Conservation (phyloP, 768 basidiomycete genomes). For the Phlebiopsis gigantea region DNA sequence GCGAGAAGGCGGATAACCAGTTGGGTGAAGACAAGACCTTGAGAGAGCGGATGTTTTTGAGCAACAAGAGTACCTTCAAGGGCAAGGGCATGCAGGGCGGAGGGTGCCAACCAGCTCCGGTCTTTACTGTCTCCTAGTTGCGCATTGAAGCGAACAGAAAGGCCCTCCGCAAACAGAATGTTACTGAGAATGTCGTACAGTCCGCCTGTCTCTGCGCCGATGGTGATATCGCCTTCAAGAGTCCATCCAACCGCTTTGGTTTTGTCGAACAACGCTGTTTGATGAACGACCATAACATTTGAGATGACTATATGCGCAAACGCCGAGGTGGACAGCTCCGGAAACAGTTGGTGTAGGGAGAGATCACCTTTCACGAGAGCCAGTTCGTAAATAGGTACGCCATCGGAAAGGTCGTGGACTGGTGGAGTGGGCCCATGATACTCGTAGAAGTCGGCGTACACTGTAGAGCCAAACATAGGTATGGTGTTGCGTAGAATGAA, state of each 20-base stretch:
- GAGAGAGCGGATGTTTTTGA: no score
- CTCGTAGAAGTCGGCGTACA: not conserved
- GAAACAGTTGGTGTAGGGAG: not conserved
- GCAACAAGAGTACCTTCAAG: not conserved
- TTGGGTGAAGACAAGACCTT: not conserved
- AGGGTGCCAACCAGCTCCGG: not conserved
- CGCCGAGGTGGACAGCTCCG: not conserved
- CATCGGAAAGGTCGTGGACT: not conserved
- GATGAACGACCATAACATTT: not conserved
- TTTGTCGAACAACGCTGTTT: not conserved
- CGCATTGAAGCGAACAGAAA: not conserved
- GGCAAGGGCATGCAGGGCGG: not conserved
- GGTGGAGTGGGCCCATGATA: not conserved
- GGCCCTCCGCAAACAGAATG: not conserved
- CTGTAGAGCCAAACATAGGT: not conserved
- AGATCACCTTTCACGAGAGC: not conserved
- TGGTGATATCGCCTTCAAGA: not conserved
- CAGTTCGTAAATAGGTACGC: not conserved
- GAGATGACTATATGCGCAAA: not conserved
- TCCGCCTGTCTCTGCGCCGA: not conserved
- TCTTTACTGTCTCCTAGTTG: not conserved
- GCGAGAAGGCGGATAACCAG: not conserved
- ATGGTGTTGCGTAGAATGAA: not conserved
- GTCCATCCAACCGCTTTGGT: not conserved
- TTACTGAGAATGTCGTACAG: not conserved